Percentiles rank a stretch among this genome's conserved stretches.
Evolutionary conservation across 2,329 filamentous ascomycete genomes (phyloP).

Genomic region (Periconia sp.): DNA sequence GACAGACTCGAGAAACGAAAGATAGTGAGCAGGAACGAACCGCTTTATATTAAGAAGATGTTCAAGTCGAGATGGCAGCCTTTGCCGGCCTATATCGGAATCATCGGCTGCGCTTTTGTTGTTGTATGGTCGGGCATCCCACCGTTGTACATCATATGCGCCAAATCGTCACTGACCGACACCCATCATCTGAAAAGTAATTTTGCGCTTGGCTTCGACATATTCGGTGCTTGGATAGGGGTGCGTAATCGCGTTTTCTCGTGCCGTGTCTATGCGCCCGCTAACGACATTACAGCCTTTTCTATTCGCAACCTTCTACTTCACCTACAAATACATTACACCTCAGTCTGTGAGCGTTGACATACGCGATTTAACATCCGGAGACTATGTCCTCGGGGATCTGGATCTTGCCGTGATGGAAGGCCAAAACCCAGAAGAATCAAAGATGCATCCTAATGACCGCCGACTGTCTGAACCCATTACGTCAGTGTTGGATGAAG

Average conservation of each 20-base stretch:
- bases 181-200: conserved; percentile 12
- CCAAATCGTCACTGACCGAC: conserved; percentile 6
- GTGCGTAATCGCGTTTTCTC: conserved; percentile 12
- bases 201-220: conserved; percentile 23
- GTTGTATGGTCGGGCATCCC: conserved; percentile 29
- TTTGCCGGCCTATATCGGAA: conserved; percentile 30
- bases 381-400: conserved; percentile 21
- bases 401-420: conserved; percentile 18
- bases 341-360: conserved; percentile 17
- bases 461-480: not conserved
- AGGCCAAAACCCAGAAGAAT: conserved; percentile 7
- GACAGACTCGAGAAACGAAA: conserved; percentile 14
- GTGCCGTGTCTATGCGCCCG: not conserved
- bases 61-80: conserved; percentile 38
- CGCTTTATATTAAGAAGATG: conserved; percentile 22
- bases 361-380: conserved; percentile 17
- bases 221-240: conserved; percentile 27
- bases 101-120: conserved; percentile 25
- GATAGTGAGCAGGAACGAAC: conserved; percentile 25
- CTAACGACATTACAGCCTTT: conserved; percentile 11
- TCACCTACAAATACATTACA: conserved; percentile 21
- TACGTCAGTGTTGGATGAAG: not conserved
- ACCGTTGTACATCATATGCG: conserved; percentile 23
- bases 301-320: conserved; percentile 18
- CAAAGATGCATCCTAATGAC: not conserved